phyloP scores from a whole-genome alignment of 495 filamentous ascomycete genomes.

The Penicillium ucsense region DNA sequence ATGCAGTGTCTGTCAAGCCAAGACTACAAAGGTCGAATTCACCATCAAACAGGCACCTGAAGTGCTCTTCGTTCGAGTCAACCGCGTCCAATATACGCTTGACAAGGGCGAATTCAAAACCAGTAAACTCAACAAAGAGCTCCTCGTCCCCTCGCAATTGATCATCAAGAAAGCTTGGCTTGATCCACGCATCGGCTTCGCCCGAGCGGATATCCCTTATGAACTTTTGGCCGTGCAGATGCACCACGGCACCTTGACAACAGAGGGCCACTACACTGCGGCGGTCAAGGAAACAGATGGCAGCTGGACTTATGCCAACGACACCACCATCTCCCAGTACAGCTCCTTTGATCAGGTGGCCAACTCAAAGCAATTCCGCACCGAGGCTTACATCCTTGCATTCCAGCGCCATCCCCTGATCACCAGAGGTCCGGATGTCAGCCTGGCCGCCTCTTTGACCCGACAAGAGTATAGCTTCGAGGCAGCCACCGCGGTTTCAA shows the following conservation, averaged over 20 bases:
- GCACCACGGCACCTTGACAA: conserved; percentile 9
- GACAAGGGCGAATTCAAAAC: neutral
- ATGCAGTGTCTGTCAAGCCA: neutral
- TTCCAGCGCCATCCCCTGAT: conserved; percentile 13
- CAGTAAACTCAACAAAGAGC: neutral
- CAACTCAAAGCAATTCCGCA: neutral
- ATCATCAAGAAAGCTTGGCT: neutral
- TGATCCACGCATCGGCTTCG: neutral
- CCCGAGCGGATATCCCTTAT: conserved; percentile 9
- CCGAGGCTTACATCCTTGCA: conserved; percentile 9
- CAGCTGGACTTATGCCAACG: conserved; percentile 20
- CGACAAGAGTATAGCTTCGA: neutral
- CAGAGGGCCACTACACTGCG: conserved; percentile 22
- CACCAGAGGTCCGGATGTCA: neutral
- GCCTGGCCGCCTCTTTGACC: neutral
- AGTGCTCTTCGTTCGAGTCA: conserved; percentile 7
- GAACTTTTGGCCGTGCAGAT: conserved; percentile 20
- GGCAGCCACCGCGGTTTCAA: too few species aligned
- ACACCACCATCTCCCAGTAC: neutral
- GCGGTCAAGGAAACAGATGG: conserved; percentile 13
- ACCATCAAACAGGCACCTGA: conserved; percentile 3
- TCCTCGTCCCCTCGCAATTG: neutral
- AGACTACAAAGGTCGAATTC: neutral
- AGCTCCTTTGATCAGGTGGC: neutral
- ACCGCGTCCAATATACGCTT: neutral